Evolutionary conservation across 106 monocot genomes (phyloP).

Genomic region (Apostasia ramifera): DNA sequence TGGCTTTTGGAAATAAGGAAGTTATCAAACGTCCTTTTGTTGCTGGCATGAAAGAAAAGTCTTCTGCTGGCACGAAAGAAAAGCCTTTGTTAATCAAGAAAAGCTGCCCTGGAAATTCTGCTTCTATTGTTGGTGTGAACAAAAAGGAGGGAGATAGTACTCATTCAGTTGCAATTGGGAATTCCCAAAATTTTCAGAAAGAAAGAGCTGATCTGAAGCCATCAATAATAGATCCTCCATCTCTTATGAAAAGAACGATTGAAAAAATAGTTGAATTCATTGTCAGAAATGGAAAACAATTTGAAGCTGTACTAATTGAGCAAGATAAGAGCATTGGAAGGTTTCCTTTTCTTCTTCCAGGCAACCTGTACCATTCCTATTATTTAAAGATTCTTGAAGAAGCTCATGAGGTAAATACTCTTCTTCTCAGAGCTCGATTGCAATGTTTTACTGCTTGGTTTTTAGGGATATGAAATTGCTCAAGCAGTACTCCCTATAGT

Average conservation of each 20-base stretch:
- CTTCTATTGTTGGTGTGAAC: slow-evolving; percentile 4
- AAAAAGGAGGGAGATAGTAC: slow-evolving; percentile 23
- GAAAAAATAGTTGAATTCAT: slow-evolving; percentile 90
- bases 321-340: slow-evolving; percentile 70
- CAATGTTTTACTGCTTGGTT: not conserved
- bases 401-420: slow-evolving; percentile 55
- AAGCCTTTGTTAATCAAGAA: slow-evolving; percentile 22
- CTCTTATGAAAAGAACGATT: slow-evolving; percentile 49
- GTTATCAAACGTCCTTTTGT: slow-evolving; percentile 10
- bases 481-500: not conserved
- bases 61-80: slow-evolving; percentile 7
- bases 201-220: slow-evolving; percentile 17
- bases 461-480: not conserved
- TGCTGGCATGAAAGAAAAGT: slow-evolving; percentile 21
- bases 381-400: slow-evolving; percentile 70
- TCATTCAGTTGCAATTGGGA: slow-evolving; percentile 2
- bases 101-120: slow-evolving; percentile 13
- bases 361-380: slow-evolving; percentile 69
- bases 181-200: slow-evolving; percentile 2
- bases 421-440: not conserved
- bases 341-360: slow-evolving; percentile 86
- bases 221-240: slow-evolving; percentile 65
- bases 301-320: slow-evolving; percentile 74
- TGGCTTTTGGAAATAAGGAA: slow-evolving; percentile 12
- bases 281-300: slow-evolving; percentile 81